Base-by-base conservation (phyloP, 345 rosid genomes). In the Salix brachista region DNA sequence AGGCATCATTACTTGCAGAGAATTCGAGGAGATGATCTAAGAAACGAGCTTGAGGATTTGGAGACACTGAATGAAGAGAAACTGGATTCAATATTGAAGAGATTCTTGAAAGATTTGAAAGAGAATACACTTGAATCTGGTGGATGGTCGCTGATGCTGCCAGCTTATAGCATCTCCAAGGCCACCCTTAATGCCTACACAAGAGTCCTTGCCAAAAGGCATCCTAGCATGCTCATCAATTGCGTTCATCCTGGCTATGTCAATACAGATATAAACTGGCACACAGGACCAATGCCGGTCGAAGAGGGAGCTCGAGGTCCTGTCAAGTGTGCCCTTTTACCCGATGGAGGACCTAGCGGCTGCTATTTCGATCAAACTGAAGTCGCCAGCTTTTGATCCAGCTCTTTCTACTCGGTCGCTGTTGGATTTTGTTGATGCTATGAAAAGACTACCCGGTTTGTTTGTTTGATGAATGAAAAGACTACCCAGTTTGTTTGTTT, bases 211-310 rank as follows among this genome's bases (percentile, higher is more conserved):
- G 91, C 90, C 17, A 88, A 75, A 72, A 85, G 48, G 72, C 67
- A 89, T 50, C 87, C 87, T 0, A 34, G 52, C 0, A 89, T 87
- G 91, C 77, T 70, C 56, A 83, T 89, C 70, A 88, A 89, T 32
- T 86, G 87, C 26, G 89, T 87, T 50, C 90, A 87, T 81, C 90
- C 90, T 6, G 90, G 90, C 23, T 89, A 74, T 41, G 89, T 86
- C 32, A 16, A 86, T 23, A 85, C 91, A 0, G 90, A 87, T 69
- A 41, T 86, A 2, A 85, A 84, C 72, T 86, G 86, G 88, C 88
- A 84, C 69, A 89, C 85, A 0, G 89, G 92, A 28, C 14, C 80
- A 6, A 73, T 86, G 83, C 41, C 85, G 0, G 69, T 82, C 2
- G 86, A 81, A 69, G 90, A 86, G 6, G 91, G 90, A 0, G 86